Conservation (phyloP, 1,284 basidiomycete species). For the Gomphus bonarii region DNA sequence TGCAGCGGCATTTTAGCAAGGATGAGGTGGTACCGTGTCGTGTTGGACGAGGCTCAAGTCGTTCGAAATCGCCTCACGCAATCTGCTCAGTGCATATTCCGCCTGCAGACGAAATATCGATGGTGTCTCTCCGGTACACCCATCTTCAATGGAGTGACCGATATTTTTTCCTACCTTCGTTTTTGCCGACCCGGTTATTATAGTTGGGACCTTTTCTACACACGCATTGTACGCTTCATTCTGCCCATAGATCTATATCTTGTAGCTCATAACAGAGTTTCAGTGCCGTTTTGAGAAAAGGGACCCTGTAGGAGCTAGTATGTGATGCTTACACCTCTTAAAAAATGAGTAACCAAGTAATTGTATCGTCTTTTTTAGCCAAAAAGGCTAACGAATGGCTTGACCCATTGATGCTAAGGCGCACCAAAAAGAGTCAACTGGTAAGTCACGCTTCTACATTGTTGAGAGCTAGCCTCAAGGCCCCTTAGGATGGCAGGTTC, state of each 20-base stretch:
- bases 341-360: not conserved
- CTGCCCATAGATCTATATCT: not conserved
- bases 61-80: conserved; percentile 41
- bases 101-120: conserved; percentile 42
- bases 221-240: conserved; percentile 34
- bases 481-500: conserved; percentile 41
- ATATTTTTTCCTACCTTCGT: conserved; percentile 59
- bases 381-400: conserved; percentile 49
- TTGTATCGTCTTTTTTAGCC: conserved; percentile 13
- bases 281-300: conserved; percentile 41
- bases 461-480: not conserved
- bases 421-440: conserved; percentile 49
- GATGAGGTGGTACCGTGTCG: conserved; percentile 48
- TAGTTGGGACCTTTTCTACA: conserved; percentile 52
- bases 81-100: conserved; percentile 8
- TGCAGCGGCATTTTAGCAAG: conserved; percentile 44
- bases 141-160: conserved; percentile 59
- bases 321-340: conserved; percentile 7
- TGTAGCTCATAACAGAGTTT: not conserved
- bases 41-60: conserved; percentile 64
- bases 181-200: conserved; percentile 60
- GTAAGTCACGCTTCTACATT: conserved; percentile 11
- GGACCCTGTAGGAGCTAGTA: conserved; percentile 51
- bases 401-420: conserved; percentile 46
- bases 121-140: conserved; percentile 71